phyloP scores from a whole-genome alignment of 176 grass and related monocot genomes.

The Aegilops umbellulata region DNA sequence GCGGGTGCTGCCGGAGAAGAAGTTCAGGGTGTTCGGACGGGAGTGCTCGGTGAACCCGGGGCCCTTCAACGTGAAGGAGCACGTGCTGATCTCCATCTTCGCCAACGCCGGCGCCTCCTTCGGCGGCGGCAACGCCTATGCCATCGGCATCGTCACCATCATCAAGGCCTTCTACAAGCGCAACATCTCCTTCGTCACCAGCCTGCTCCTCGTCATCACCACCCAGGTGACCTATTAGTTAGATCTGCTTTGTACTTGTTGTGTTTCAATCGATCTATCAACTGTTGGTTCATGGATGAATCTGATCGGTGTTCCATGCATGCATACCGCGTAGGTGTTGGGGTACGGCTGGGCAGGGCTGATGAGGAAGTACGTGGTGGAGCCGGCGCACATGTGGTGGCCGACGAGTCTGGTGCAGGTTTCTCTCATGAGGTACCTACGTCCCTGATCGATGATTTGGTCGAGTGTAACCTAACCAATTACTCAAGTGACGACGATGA shows the following conservation, averaged over 20 bases:
- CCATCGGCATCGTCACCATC: slow-evolving; percentile 63
- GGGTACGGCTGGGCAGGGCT: slow-evolving; percentile 96
- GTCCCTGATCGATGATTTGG: neutral
- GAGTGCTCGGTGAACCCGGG: slow-evolving; percentile 57
- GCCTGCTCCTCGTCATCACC: slow-evolving; percentile 58
- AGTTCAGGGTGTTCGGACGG: slow-evolving; percentile 32
- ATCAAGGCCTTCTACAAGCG: slow-evolving; percentile 70
- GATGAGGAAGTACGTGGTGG: slow-evolving; percentile 91
- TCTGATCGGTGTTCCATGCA: neutral
- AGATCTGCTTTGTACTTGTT: no score
- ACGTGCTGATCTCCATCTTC: slow-evolving; percentile 82
- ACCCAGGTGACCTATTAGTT: slow-evolving; percentile 41
- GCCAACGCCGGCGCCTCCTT: slow-evolving; percentile 68
- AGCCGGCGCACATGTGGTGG: slow-evolving; percentile 98
- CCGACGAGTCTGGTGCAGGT: slow-evolving; percentile 71
- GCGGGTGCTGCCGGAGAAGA: slow-evolving; percentile 35
- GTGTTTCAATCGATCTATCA: neutral
- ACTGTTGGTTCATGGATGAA: neutral
- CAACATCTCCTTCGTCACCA: slow-evolving; percentile 49
- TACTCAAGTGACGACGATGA: no score
- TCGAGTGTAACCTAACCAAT: no score
- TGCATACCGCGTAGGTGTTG: slow-evolving; percentile 30
- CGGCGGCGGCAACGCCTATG: slow-evolving; percentile 62
- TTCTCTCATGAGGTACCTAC: slow-evolving; percentile 65
- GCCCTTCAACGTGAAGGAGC: slow-evolving; percentile 90